Base-by-base conservation (phyloP, 495 filamentous ascomycete genomes). In the Xylaria sp. region DNA sequence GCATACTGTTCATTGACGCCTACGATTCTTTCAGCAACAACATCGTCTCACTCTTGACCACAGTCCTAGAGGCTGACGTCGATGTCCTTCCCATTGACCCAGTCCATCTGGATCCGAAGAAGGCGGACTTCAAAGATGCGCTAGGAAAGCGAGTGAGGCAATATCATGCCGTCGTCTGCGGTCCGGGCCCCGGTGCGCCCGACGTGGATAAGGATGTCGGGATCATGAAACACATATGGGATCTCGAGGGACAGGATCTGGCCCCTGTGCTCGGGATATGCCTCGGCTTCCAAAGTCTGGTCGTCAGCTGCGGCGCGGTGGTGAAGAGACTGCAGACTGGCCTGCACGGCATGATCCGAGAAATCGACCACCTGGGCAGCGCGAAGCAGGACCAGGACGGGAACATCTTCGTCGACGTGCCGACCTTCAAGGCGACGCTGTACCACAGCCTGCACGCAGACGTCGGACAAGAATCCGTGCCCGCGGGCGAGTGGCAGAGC, bases 21-120 rank as follows among this genome's bases (percentile, higher is more conserved):
- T 97, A 97, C 76, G 96, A 98, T 81, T 97, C 95, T 65, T 98
- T 97, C 83, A 91, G 95, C 53, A 93, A 97, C 82, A 98, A 97
- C 83, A 95, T 98, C 70, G 88, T 95, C 55, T 86, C 90, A 19
- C 89, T 96, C 73, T 85, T 98, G 21, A 84, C 89, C 71, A 88
- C 91, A 11, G 83, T 84, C 19, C 82, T 94, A 12, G 79, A 82
- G 61, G 93, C 87, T 33, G 82, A 89, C 29, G 91, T 97, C 59
- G 89, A 88, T 8, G 86, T 90, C 15, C 85, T 97, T 70, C 88
- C 88, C 67, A 94, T 95, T 73, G 93, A 96, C 75, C 79, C 85
- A 6, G 86, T 80, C 8, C 77, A 80, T 26, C 73, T 82, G 3
- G 33, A 72, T 21, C 76, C 78, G 2, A 12, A 67, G 15, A 40